phyloP scores from a whole-genome alignment of 2,329 filamentous ascomycete species.

The Chrysoporthe deuterocubensis region DNA sequence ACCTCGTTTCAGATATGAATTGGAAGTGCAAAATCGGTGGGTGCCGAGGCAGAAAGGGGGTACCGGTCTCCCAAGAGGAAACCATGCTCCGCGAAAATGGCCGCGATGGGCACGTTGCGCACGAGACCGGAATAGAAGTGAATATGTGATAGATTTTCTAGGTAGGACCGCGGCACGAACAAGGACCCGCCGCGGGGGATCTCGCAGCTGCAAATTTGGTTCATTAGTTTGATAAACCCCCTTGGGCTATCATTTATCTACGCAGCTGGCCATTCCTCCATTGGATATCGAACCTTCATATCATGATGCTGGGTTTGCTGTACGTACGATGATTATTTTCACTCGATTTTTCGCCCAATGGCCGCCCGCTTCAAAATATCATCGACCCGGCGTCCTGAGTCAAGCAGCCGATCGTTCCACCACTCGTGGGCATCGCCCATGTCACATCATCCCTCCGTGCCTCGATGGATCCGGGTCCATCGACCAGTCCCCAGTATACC shows the following conservation, averaged over 20 bases:
- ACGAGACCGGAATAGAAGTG: neutral
- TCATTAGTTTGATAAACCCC: conserved; percentile 6
- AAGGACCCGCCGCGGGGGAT: conserved; percentile 1
- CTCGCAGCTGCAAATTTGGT: conserved; percentile 1
- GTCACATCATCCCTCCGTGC: conserved; percentile 24
- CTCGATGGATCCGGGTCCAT: conserved; percentile 24
- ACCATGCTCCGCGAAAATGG: neutral
- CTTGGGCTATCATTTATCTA: neutral
- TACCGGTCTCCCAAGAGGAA: neutral
- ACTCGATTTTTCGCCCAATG: neutral
- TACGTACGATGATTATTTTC: neutral
- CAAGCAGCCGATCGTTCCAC: neutral
- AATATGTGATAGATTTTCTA: conserved; percentile 1
- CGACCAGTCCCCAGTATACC: conserved; percentile 28
- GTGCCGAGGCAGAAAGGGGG: neutral
- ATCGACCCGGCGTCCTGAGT: neutral
- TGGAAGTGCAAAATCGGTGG: neutral
- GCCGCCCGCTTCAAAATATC: neutral
- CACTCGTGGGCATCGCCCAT: neutral
- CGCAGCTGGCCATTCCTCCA: neutral
- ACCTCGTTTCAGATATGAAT: neutral
- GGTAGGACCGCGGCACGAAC: neutral
- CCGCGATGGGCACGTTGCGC: neutral
- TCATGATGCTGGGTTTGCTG: neutral
- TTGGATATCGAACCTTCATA: neutral